Evolutionary conservation across 805 yeast genomes (phyloP), one percentile per base, ranked within the genome.

Genomic region (Spathaspora passalidarum): DNA sequence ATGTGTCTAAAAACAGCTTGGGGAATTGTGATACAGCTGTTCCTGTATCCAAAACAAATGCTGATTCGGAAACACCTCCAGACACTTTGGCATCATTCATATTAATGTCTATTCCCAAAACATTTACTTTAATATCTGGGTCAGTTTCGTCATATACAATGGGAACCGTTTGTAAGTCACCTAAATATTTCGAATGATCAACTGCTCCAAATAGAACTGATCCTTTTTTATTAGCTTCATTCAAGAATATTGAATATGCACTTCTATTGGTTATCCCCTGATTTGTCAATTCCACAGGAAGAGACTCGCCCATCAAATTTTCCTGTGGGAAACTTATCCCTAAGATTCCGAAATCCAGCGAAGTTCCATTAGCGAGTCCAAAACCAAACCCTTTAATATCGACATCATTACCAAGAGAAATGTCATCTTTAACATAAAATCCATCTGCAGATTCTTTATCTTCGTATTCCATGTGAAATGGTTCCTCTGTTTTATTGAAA

Each of bases 351-450:
- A 21, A 8, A 5, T 38, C 17, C 9, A 7, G 7, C 9, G 25
- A 10, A 17, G 40, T n/a, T 6, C 8, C 9, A 10, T 38, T 20
- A 9, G 29, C 40, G 4, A 38, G 8, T 3, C 40, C 40, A 20
- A 38, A 38, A 7, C 13, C 13, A 10, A 36, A 18, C 7, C 14
- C 16, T 26, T 71, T 66, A 0, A 68, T 49, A 10, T 86, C 66
- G 2, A 71, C 62, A 11, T 73, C 62, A 42, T 72, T 78, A 40
- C 81, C 80, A 43, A 87, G 54, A 1, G 53, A 49, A 4, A 90
- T 72, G 32, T 69, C 66, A 56, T 90, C 97, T 38, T 72, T 64
- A 14, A 87, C 94, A 81, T 81, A 79, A 35, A 62, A 45, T 21
- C 84, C 84, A 5, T 45, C 44, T 5, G 82, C 82, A 41, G 54